phyloP scores from a whole-genome alignment of 371 early-diverging fungal genomes.

The Rhizomucor miehei region DNA sequence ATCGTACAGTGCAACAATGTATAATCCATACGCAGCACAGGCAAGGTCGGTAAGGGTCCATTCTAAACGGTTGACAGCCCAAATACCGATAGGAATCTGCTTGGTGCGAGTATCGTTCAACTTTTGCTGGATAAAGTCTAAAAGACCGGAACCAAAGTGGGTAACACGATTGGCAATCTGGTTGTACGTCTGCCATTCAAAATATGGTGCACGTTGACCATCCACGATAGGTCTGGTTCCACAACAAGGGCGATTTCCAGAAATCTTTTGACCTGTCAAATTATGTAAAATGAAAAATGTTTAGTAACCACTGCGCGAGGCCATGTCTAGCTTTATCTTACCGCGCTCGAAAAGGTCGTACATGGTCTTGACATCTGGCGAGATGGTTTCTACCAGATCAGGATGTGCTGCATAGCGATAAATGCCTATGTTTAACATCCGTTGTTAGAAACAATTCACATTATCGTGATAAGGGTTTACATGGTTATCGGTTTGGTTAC shows the following conservation, averaged over 20 bases:
- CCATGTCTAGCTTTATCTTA: too few species aligned
- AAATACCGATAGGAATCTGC: conserved; percentile 59
- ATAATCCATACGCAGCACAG: conserved; percentile 49
- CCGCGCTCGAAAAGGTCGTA: too few species aligned
- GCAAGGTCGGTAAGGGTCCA: conserved; percentile 87
- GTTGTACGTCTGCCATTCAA: conserved; percentile 78
- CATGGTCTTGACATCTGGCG: too few species aligned
- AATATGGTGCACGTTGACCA: conserved; percentile 56
- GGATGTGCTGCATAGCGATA: too few species aligned
- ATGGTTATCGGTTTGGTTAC: too few species aligned
- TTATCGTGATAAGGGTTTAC: too few species aligned
- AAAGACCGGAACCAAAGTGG: conserved; percentile 67
- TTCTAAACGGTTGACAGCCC: conserved; percentile 86
- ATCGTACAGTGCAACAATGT: conserved; percentile 93
- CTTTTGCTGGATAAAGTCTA: conserved; percentile 44
- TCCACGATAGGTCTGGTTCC: conserved; percentile 39
- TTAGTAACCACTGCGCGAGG: too few species aligned
- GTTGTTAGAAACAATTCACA: too few species aligned
- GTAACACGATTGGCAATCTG: conserved; percentile 64
- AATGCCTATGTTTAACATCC: too few species aligned
- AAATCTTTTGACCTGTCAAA: conserved; percentile 28
- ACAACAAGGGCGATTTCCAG: conserved; percentile 29
- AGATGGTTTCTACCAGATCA: too few species aligned
- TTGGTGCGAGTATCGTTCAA: conserved; percentile 28
- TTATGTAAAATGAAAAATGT: too few species aligned